These are phyloP conservation scores for Plenodomus biglobosus DNA, from an alignment of 2,329 filamentous ascomycete genomes.

Conservation along the genomic window DNA sequence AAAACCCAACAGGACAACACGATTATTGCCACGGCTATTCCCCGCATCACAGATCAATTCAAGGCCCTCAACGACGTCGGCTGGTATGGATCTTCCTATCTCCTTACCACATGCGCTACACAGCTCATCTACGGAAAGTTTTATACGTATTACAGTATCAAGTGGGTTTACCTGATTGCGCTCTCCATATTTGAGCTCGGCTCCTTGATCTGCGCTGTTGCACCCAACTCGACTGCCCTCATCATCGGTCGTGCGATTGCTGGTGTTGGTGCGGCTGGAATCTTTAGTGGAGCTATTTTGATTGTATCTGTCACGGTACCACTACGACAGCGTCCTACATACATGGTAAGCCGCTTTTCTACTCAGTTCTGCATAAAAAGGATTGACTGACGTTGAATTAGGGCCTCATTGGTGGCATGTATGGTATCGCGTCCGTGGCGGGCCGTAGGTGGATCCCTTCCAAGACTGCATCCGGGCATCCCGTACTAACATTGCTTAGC, in stretches of 20 bases:
- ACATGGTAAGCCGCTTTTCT: constrained; percentile 32
- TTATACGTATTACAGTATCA: constrained; percentile 52
- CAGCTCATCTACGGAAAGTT: constrained; percentile 47
- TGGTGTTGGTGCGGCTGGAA: constrained; percentile 54
- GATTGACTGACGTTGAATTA: not conserved
- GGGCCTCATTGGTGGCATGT: constrained; percentile 53
- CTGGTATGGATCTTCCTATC: constrained; percentile 50
- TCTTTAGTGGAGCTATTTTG: constrained; percentile 53
- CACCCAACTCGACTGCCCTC: constrained; percentile 52
- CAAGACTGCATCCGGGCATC: constrained; percentile 9
- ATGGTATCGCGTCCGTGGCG: constrained; percentile 51
- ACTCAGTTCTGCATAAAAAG: not conserved
- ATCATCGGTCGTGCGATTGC: constrained; percentile 56
- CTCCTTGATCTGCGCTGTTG: constrained; percentile 54
- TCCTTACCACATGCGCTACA: constrained; percentile 47
- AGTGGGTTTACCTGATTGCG: constrained; percentile 50
- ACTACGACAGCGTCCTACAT: constrained; percentile 51
- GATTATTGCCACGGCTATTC: constrained; percentile 54
- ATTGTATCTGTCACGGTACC: constrained; percentile 52
- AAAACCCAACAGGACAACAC: constrained; percentile 45
- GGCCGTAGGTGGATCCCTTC: constrained; percentile 43
- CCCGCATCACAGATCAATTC: constrained; percentile 53
- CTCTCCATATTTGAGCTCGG: constrained; percentile 56
- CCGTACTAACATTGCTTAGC: constrained; percentile 32
- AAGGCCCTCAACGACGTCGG: constrained; percentile 50